Conservation (phyloP, 2,329 filamentous ascomycete species). For the Penicillium frequentans region DNA sequence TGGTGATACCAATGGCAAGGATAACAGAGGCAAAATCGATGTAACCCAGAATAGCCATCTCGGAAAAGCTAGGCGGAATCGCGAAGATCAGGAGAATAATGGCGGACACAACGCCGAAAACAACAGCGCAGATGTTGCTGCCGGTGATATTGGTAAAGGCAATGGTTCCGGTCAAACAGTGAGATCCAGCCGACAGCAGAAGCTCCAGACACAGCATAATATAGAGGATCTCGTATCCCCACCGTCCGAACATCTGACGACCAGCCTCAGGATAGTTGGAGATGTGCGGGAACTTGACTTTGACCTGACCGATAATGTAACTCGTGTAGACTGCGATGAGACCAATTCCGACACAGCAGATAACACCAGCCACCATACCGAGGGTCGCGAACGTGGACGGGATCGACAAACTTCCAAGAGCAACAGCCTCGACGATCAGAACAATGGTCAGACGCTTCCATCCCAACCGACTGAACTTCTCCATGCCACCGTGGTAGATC, state of each 20-base stretch:
- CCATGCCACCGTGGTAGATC: neutral
- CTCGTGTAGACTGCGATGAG: neutral
- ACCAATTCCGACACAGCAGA: neutral
- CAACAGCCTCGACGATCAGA: neutral
- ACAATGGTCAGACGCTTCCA: neutral
- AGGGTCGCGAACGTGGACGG: neutral
- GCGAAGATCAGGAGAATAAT: neutral
- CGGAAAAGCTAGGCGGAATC: neutral
- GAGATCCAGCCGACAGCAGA: neutral
- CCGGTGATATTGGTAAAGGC: neutral
- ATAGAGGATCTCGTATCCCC: neutral
- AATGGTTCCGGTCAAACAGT: neutral
- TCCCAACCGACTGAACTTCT: neutral
- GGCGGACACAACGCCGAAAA: neutral
- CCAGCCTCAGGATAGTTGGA: neutral
- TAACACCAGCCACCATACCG: neutral
- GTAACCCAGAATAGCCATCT: neutral
- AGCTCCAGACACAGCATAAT: neutral
- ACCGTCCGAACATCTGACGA: neutral
- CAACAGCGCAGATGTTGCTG: neutral
- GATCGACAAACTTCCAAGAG: neutral
- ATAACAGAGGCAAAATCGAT: neutral
- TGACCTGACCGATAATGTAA: neutral
- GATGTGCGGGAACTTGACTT: neutral
- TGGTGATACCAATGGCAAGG: neutral